Evolutionary conservation across 441 rosid genomes (phyloP), one percentile per base, ranked within the genome.

Genomic region (Hypseocharis bilobata): DNA sequence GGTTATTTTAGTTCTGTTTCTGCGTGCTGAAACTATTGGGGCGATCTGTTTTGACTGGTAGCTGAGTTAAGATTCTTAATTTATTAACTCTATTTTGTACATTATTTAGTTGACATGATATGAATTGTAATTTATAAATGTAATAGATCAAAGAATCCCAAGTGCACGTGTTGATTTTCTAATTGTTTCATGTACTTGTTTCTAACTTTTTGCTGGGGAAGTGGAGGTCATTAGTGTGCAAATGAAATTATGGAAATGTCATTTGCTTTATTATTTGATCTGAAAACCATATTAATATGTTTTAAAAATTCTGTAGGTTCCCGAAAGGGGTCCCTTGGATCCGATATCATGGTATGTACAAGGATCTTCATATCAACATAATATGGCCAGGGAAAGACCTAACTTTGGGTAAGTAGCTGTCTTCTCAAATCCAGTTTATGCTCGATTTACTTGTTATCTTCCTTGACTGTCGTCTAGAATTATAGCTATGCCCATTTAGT

Each of bases 301-400:
- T 25, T 51, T 6, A 16, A 13, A 30, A 38, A 3, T 56, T 4
- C 60, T 66, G 72, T 83, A 92, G 97, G 78, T 84, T 90, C 64
- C 91, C 91, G 0, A 51, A 86, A 78, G 95, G 87, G n/a, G 83
- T 87, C 52, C 98, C 98, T 6, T 93, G 98, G 98, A 82, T 88
- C 59, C 71, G 88, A 40, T 93, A 93, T 76, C 75, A 80, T 47
- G 96, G 99, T 29, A n/a, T 69, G 7, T 88, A 88, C 79, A 86
- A 85, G 60, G 85, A 87, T 73, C 84, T 93, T 70, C 63, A 58
- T 3, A 75, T 93, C 57, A 78, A 81, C 75, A 69, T 93, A 38
- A 83, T 93, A n/a, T 86, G 91, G 81, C 97, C 96, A 0, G 97
- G 97, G 74, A 87, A 86, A 76, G 95, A 93, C 74, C 60, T 73